Conservation (phyloP, 805 yeast species). For the Starmerella powellii region DNA sequence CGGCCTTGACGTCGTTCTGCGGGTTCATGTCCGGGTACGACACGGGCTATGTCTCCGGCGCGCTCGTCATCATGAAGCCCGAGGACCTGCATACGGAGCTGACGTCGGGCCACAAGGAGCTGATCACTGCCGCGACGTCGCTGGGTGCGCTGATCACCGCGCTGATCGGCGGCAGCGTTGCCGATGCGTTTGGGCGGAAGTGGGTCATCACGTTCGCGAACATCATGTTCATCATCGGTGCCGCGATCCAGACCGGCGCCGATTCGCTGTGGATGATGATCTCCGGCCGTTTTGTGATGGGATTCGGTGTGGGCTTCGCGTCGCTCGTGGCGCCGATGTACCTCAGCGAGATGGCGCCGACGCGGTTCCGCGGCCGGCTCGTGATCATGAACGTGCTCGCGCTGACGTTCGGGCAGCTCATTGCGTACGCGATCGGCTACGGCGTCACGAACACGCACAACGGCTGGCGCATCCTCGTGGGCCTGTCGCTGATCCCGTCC, state of each 20-base stretch:
- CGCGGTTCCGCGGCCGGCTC: constrained; percentile 79
- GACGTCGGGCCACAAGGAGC: constrained; percentile 69
- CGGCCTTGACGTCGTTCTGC: constrained; percentile 67
- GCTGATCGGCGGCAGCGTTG: constrained; percentile 62
- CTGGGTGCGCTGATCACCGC: constrained; percentile 83
- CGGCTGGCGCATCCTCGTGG: constrained; percentile 92
- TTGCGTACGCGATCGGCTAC: constrained; percentile 62
- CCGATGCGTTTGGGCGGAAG: constrained; percentile 77
- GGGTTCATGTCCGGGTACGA: constrained; percentile 97
- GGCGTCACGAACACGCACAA: constrained; percentile 59
- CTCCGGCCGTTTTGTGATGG: constrained; percentile 82
- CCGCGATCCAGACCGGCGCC: constrained; percentile 71
- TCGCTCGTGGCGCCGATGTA: constrained; percentile 89
- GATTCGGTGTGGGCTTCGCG: constrained; percentile 93
- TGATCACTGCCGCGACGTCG: constrained; percentile 89
- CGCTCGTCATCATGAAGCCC: constrained; percentile 71
- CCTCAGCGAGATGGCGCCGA: constrained; percentile 85
- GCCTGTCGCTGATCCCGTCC: constrained; percentile 81
- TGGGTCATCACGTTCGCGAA: constrained; percentile 75
- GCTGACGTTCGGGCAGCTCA: constrained; percentile 87
- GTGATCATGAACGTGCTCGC: constrained; percentile 81
- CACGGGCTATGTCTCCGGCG: constrained; percentile 92
- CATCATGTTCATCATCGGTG: constrained; percentile 70
- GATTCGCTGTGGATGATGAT: constrained; percentile 82
- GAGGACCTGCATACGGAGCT: constrained; percentile 47